These are phyloP conservation scores for Cyamopsis tetragonoloba DNA, from an alignment of 306 rosid species.

Conservation along the genomic window DNA sequence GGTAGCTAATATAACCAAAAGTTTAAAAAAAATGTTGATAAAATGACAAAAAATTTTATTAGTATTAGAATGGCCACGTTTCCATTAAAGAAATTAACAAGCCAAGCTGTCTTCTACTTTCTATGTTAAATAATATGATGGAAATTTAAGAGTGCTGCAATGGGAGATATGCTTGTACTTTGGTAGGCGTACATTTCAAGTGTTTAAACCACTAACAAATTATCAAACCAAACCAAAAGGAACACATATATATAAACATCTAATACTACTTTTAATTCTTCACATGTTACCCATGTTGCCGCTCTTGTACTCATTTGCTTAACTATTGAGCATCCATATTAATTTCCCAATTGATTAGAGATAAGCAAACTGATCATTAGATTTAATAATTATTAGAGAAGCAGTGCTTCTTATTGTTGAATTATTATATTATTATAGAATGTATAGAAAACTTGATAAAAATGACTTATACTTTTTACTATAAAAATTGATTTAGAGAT, in stretches of 20 bases:
- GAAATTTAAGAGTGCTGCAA: neutral
- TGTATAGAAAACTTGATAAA: too few species aligned
- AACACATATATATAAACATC: constrained; percentile 16
- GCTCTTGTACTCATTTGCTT: constrained; percentile 4
- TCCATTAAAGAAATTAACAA: neutral
- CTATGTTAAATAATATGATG: neutral
- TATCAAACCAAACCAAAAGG: constrained; percentile 12
- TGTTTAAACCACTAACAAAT: constrained; percentile 24
- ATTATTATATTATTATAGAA: too few species aligned
- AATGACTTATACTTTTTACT: too few species aligned
- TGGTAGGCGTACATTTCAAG: constrained; percentile 16
- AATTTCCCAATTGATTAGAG: neutral
- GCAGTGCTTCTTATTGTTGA: too few species aligned
- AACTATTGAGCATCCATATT: neutral
- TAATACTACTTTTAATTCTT: constrained; percentile 19
- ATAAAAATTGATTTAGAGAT: too few species aligned
- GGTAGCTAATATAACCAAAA: too few species aligned
- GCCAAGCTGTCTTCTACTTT: constrained; percentile 31
- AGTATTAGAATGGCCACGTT: neutral
- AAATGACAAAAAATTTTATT: too few species aligned
- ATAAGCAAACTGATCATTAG: neutral
- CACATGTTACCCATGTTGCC: constrained; percentile 38
- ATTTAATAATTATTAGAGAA: too few species aligned
- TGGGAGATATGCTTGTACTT: constrained; percentile 26
- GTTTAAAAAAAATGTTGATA: too few species aligned